These are phyloP conservation scores for Dendrobium officinale DNA, from an alignment of 106 monocot species.

Conservation along the genomic window DNA sequence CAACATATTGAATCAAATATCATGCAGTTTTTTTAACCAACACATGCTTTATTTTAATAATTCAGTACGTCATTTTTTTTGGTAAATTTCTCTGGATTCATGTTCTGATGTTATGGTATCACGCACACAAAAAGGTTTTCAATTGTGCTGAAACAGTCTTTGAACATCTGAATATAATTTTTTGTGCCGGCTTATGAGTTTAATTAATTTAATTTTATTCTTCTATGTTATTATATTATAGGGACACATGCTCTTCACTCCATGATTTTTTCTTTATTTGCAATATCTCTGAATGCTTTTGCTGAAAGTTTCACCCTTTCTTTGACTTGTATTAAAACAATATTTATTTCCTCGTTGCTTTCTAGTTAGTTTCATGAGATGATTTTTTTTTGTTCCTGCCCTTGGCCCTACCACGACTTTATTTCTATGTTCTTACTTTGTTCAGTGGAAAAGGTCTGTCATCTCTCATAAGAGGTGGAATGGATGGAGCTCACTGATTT, in stretches of 20 bases:
- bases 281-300: background rate
- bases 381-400: background rate
- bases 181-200: background rate
- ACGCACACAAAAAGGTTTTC: background rate
- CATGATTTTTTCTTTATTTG: background rate
- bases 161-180: background rate
- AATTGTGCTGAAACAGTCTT: background rate
- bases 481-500: background rate
- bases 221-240: background rate
- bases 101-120: background rate
- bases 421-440: background rate
- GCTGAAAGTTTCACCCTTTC: background rate
- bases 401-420: background rate
- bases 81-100: background rate
- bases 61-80: background rate
- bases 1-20: background rate
- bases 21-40: background rate
- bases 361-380: background rate
- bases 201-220: background rate
- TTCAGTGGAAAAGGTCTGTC: background rate
- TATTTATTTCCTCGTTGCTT: background rate
- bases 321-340: background rate
- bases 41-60: background rate
- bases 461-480: background rate
- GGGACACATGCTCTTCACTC: background rate